Conservation (phyloP, 768 basidiomycete species). For the Leccinum uliginosum region DNA sequence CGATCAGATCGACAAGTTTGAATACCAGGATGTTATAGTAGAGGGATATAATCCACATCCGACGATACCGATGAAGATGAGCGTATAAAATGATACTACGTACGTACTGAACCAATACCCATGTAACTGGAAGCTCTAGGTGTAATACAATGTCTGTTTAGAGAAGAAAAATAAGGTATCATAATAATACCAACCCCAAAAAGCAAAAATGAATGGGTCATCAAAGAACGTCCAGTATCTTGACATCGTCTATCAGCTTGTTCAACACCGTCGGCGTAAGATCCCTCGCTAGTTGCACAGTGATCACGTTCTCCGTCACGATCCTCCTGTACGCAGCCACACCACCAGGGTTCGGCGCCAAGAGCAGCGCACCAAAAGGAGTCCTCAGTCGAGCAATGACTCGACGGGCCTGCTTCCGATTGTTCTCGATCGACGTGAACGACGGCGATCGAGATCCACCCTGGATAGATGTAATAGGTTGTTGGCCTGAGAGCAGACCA, state of each 20-base stretch:
- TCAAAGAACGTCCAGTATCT: not conserved
- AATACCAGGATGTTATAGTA: conserved; percentile 74
- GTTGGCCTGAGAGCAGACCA: conserved; percentile 2
- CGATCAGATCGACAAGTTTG: conserved; percentile 75
- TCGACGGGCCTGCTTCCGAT: not conserved
- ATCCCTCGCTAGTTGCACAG: conserved; percentile 1
- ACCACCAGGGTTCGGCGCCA: not conserved
- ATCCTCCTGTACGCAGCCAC: conserved; percentile 8
- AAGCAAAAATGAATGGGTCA: too few species aligned
- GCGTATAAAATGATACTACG: conserved; percentile 46
- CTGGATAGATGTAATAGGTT: not conserved
- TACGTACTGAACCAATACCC: conserved; percentile 2
- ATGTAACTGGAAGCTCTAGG: not conserved
- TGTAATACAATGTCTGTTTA: not conserved
- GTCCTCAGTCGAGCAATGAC: not conserved
- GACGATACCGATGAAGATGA: conserved; percentile 94
- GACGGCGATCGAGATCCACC: not conserved
- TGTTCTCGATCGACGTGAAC: not conserved
- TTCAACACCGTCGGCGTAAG: not conserved
- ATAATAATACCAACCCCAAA: too few species aligned
- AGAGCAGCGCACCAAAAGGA: not conserved
- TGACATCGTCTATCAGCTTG: not conserved
- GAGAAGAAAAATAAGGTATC: not conserved
- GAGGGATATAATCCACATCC: conserved; percentile 85
- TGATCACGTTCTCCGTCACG: conserved; percentile 9